A percentile compares a stretch with the other conserved stretches of the same genome.
These are phyloP conservation scores for Dendrocalamus sinicus DNA, from an alignment of 176 grass and related monocot genomes.

Conservation along the genomic window DNA sequence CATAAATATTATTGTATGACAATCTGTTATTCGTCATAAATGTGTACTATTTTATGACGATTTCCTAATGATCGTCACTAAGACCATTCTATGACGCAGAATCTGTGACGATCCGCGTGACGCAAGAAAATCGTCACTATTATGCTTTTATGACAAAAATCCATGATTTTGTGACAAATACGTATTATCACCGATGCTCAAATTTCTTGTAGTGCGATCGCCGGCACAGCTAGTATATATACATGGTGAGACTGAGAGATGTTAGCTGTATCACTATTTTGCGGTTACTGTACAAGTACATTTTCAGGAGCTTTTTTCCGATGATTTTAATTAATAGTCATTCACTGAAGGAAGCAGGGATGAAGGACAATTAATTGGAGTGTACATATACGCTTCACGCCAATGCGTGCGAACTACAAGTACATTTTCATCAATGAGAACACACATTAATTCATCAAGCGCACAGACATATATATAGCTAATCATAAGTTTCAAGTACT, in stretches of 20 bases:
- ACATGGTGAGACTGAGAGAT: not conserved
- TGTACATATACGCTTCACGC: not conserved
- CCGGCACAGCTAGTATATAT: not conserved
- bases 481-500: constrained; percentile 24
- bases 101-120: too few species aligned
- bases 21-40: too few species aligned
- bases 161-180: too few species aligned
- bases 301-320: not conserved
- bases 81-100: too few species aligned
- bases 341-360: not conserved
- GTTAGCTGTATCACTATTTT: not conserved
- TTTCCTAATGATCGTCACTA: too few species aligned
- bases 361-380: not conserved
- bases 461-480: not conserved
- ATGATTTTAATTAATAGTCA: not conserved
- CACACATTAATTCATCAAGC: not conserved
- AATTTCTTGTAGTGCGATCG: too few species aligned
- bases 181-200: too few species aligned
- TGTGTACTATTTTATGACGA: too few species aligned
- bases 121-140: too few species aligned
- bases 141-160: too few species aligned
- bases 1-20: too few species aligned
- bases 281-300: not conserved
- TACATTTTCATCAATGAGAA: not conserved
- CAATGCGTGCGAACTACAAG: not conserved